These are phyloP conservation scores for Chrysoporthe puriensis DNA, from an alignment of 2,329 filamentous ascomycete species.

Conservation along the genomic window DNA sequence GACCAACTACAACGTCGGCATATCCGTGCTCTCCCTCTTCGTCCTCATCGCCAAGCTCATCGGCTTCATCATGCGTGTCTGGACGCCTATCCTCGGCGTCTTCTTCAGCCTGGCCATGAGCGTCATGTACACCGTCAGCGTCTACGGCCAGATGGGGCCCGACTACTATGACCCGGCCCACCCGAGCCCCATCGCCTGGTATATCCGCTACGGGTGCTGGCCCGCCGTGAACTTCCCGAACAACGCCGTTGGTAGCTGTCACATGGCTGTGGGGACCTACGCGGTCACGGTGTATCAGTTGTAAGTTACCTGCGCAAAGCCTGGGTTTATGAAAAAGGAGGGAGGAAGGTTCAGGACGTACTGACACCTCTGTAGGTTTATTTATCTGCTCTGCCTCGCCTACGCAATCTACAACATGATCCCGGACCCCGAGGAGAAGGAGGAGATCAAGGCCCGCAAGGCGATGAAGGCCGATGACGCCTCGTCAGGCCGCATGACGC, in stretches of 20 bases:
- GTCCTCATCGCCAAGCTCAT: slow-evolving; percentile 72
- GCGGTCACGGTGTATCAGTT: slow-evolving; percentile 68
- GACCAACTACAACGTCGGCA: slow-evolving; percentile 76
- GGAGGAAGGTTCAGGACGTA: not conserved
- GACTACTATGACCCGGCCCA: slow-evolving; percentile 70
- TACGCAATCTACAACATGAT: slow-evolving; percentile 62
- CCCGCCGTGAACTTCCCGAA: slow-evolving; percentile 54
- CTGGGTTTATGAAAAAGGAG: not conserved
- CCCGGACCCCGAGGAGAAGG: slow-evolving; percentile 59
- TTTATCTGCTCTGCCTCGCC: slow-evolving; percentile 63
- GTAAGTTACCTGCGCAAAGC: slow-evolving; percentile 50
- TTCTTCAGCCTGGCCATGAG: slow-evolving; percentile 61
- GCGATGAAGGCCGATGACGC: slow-evolving; percentile 45
- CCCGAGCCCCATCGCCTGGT: slow-evolving; percentile 71
- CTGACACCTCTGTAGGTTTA: slow-evolving; percentile 37
- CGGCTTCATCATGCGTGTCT: slow-evolving; percentile 71
- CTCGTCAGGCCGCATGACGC: slow-evolving; percentile 32
- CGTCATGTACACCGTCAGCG: slow-evolving; percentile 66
- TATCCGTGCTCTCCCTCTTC: slow-evolving; percentile 77
- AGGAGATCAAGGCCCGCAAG: slow-evolving; percentile 40
- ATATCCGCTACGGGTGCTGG: slow-evolving; percentile 71
- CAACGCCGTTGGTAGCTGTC: slow-evolving; percentile 61
- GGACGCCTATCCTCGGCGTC: slow-evolving; percentile 67
- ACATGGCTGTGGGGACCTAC: slow-evolving; percentile 69
- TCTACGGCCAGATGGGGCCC: slow-evolving; percentile 73